A percentile compares a stretch with the other conserved stretches of the same genome.
These are phyloP conservation scores for Aegilops tauschii DNA, from an alignment of 176 grass and related monocot genomes.

Conservation along the genomic window DNA sequence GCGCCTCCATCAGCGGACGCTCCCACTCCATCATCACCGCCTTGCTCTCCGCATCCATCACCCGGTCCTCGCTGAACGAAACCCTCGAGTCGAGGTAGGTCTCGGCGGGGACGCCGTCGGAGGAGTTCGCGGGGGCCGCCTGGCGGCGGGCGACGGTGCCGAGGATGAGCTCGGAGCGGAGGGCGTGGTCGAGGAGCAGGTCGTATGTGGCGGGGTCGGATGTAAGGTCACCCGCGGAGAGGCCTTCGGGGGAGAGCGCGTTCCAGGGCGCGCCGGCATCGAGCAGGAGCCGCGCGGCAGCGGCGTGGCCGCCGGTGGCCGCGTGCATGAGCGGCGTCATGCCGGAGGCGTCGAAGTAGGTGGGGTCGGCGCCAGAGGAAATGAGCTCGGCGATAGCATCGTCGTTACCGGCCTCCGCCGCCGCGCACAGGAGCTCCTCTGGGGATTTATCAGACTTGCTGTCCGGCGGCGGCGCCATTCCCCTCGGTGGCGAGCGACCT, in stretches of 20 bases:
- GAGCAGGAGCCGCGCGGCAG: constrained; percentile 52
- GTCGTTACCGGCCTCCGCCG: constrained; percentile 45
- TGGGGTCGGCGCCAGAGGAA: constrained; percentile 47
- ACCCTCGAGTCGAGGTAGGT: constrained; percentile 78
- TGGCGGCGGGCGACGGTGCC: constrained; percentile 58
- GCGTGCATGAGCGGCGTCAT: constrained; percentile 85
- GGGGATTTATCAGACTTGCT: constrained; percentile 36
- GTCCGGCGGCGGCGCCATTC: constrained; percentile 66
- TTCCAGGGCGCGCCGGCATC: constrained; percentile 85
- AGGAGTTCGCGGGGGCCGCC: neutral
- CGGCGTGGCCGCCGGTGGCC: constrained; percentile 52
- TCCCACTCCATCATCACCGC: constrained; percentile 99
- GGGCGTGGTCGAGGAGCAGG: constrained; percentile 73
- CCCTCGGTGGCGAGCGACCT: neutral
- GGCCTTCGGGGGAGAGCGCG: constrained; percentile 46
- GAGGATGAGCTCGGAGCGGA: constrained; percentile 89
- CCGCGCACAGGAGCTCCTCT: constrained; percentile 73
- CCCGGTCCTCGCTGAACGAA: constrained; percentile 74
- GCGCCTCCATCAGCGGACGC: constrained; percentile 91
- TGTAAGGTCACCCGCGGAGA: constrained; percentile 74
- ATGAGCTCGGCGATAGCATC: constrained; percentile 39
- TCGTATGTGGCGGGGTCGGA: constrained; percentile 64
- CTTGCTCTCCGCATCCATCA: constrained; percentile 90
- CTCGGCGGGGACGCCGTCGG: neutral
- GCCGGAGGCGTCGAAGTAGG: constrained; percentile 62